A percentile compares a stretch with the other conserved stretches of the same genome.
Evolutionary conservation across 306 rosid species (phyloP).

Genomic region (Cicer chorassanicum): DNA sequence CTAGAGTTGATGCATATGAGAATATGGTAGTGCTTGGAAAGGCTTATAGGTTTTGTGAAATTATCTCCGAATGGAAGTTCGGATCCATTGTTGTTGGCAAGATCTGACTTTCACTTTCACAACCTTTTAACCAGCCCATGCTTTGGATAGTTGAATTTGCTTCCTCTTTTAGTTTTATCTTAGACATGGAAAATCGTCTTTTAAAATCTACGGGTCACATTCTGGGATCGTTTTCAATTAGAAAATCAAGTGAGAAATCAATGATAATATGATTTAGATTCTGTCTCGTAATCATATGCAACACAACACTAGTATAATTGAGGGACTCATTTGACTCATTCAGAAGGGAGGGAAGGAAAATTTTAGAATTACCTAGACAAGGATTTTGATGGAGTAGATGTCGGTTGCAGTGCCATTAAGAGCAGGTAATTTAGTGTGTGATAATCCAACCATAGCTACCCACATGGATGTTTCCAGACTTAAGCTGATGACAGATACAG

Average conservation of each 20-base stretch:
- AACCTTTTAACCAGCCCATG: conserved; percentile 57
- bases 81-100: conserved; percentile 76
- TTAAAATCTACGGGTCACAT: conserved; percentile 53
- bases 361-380: conserved; percentile 62
- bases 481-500: conserved; percentile 73
- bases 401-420: conserved; percentile 71
- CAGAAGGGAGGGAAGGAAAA: conserved; percentile 60
- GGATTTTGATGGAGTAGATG: conserved; percentile 84
- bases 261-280: conserved; percentile 67
- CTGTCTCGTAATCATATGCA: too few species aligned
- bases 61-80: conserved; percentile 56
- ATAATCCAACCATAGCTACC: conserved; percentile 64
- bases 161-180: conserved; percentile 44
- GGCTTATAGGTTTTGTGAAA: conserved; percentile 43
- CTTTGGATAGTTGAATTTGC: conserved; percentile 57
- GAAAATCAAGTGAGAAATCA: conserved; percentile 53
- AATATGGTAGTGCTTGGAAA: conserved; percentile 53
- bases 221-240: conserved; percentile 59
- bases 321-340: too few species aligned
- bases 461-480: conserved; percentile 73
- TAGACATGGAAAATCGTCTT: conserved; percentile 57
- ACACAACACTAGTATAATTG: too few species aligned
- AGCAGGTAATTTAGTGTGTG: conserved; percentile 81
- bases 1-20: conserved; percentile 59
- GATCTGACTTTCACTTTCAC: conserved; percentile 78